Conservation (phyloP, 2,329 filamentous ascomycete genomes). For the Hypocrella siamensis region DNA sequence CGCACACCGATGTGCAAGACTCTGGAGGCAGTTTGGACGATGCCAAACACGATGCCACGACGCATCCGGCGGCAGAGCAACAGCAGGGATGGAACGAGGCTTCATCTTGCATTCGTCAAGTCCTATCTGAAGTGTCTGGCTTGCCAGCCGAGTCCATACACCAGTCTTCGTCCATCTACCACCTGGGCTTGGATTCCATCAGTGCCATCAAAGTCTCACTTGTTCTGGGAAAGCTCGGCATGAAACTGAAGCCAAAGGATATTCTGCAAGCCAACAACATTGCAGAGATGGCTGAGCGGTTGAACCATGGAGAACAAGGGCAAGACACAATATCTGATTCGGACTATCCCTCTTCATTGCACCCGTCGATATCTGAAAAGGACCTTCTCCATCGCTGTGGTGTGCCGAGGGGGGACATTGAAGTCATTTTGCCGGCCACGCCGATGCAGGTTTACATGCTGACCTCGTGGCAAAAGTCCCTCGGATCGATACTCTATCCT, state of each 20-base stretch:
- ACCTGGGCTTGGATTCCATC: constrained; percentile 82
- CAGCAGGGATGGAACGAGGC: constrained; percentile 15
- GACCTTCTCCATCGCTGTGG: constrained; percentile 21
- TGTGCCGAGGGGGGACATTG: constrained; percentile 29
- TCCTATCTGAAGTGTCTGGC: constrained; percentile 43
- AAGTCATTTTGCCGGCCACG: constrained; percentile 49
- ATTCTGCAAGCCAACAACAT: constrained; percentile 54
- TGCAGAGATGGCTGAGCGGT: constrained; percentile 39
- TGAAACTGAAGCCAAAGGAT: constrained; percentile 53
- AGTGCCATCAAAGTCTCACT: constrained; percentile 72
- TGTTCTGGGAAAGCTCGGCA: constrained; percentile 45
- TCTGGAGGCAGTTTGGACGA: constrained; percentile 1
- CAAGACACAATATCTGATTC: neutral
- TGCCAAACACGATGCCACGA: neutral
- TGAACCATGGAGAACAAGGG: neutral
- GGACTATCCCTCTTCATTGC: constrained; percentile 3
- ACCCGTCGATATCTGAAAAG: constrained; percentile 21
- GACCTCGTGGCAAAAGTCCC: constrained; percentile 54
- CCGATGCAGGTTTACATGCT: constrained; percentile 74
- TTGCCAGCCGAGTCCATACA: constrained; percentile 41
- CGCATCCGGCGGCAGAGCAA: neutral
- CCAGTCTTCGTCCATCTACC: constrained; percentile 53
- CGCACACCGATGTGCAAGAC: constrained; percentile 9
- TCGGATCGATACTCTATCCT: constrained; percentile 56
- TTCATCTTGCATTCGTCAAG: constrained; percentile 25